Base-by-base conservation (phyloP, 1,139 yeast genomes). In the Taiozyma sp. region DNA sequence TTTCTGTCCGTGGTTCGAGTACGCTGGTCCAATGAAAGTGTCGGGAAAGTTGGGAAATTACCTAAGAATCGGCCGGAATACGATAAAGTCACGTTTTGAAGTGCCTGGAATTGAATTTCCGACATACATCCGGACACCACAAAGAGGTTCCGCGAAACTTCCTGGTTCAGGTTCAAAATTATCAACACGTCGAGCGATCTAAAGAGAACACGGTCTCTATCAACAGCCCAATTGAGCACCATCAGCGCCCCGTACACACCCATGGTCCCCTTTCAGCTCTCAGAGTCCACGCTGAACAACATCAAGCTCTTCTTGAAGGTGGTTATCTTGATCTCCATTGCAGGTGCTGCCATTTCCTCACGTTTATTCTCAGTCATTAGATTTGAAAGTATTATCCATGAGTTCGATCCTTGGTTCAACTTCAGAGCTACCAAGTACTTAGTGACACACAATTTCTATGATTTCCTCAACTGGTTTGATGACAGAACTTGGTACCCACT, bases 401-500 rank as follows among this genome's bases (percentile, higher is more conserved):
- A 95, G 70, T 93, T 93, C 66, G 99, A 95, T 71, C 98, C 99
- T 39, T 93, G 99, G 99, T 95, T 95, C 77, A 93, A 93, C 69
- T 93, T 81, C 73, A 75, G 99, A 61, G 99, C 99, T 45, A 88
- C 99, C 28, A 88, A 88, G 68, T 89, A 90, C 69, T 77, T 93
- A 59, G 96, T 89, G 21, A 74, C 80, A 49, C 83, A 90, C 66
- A 85, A 95, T 6, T 91, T 81, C 68, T 86, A 90, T 71, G 93
- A 90, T 57, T 95, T 95, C 64, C 77, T 93, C 67, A 95, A 95
- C 68, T 95, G 99, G 99, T 95, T 95, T 64, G 99, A 95, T 68
- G 97, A 93, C 68, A 81, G 97, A 65, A 93, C 99, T 29, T 95
- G 99, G 99, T 95, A 95, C 68, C 99, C 99, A 22, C 76, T 95